A percentile compares a stretch with the other conserved stretches of the same genome.
Evolutionary conservation across 352 stramenopile species (phyloP).

Genomic region (Blastocystis sp.): DNA sequence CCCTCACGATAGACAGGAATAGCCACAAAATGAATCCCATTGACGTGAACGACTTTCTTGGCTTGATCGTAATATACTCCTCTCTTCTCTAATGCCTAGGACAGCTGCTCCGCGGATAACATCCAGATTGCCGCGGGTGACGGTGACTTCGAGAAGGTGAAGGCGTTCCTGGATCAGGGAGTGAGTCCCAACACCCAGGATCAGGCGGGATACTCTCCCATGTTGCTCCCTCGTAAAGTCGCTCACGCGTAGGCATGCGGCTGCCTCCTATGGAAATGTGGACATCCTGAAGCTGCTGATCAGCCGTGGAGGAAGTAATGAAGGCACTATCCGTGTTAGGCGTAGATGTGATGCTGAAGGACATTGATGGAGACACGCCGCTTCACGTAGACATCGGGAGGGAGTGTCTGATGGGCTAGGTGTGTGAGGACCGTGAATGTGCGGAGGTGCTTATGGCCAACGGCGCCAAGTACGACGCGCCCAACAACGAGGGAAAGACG

Average conservation of each 20-base stretch:
- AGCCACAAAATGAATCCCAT: slow-evolving; percentile 14
- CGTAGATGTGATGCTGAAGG: slow-evolving; percentile 55
- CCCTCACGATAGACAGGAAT: too few species aligned
- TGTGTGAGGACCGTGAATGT: slow-evolving; percentile 33
- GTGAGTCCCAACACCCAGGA: slow-evolving; percentile 53
- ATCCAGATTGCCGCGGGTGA: slow-evolving; percentile 32
- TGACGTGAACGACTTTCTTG: slow-evolving; percentile 3
- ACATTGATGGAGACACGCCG: slow-evolving; percentile 27
- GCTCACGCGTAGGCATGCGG: slow-evolving; percentile 5
- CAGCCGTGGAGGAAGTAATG: slow-evolving; percentile 7
- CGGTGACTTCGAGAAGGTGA: slow-evolving; percentile 17
- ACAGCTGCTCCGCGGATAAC: slow-evolving; percentile 33
- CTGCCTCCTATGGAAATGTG: slow-evolving; percentile 32
- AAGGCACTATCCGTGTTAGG: neutral
- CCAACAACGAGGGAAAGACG: slow-evolving; percentile 52
- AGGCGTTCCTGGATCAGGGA: slow-evolving; percentile 12
- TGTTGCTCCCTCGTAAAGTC: neutral
- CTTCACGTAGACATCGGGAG: neutral
- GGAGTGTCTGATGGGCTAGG: neutral
- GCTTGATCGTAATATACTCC: slow-evolving; percentile 1
- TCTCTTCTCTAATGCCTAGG: neutral
- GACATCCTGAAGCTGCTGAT: slow-evolving; percentile 24
- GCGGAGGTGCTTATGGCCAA: neutral
- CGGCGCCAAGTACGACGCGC: slow-evolving; percentile 8
- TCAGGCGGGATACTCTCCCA: neutral